Evolutionary conservation across 257 asterid species (phyloP), one percentile per base, ranked within the genome.

Genomic region (Galeopsis tetrahit): DNA sequence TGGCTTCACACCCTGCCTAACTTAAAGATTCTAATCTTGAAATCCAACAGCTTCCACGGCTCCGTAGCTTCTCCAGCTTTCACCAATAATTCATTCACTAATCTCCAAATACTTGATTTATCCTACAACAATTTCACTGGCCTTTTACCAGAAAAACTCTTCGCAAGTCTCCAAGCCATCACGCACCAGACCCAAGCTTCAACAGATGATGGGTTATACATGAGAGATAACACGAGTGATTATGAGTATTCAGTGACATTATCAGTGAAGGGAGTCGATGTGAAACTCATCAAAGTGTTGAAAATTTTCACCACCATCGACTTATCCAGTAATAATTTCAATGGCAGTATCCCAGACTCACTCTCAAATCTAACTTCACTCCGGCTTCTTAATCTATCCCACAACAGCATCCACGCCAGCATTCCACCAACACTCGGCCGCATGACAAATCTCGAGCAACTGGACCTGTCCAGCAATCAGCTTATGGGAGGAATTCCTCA

Each of bases 71-170:
- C 42, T 0, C 52, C 48, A n/a, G 36, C 34, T 15, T 7, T 39
- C 53, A 7, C 69, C 31, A 8, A 39, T 49, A 10, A 15, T 5
- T 63, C 69, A 3, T 63, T 66, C 7, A 66, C 6, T 17, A 10
- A 44, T 5, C 35, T 44, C 3, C 58, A 44, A 11, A 66, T 66
- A 21, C 6, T 66, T 5, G 70, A 66, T 66, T 48, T 66, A 31
- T 66, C 70, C 70, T 44, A 31, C 70, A 66, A 66, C 70, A 43
- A 44, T 6, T 44, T 66, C 38, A 10, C 70, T 8, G 70, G 70
- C 42, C 40, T 10, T 28, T 10, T 66, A 13, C 70, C 70, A 44
- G 70, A 31, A 9, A 44, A 46, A 32, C 42, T 66, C 7, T 66
- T 66, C 2, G 21, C 58, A 31, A 11, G 10, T 15, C 70, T 66